Conservation (phyloP, 2,329 filamentous ascomycete species). For the Calonectria hawksworthii region DNA sequence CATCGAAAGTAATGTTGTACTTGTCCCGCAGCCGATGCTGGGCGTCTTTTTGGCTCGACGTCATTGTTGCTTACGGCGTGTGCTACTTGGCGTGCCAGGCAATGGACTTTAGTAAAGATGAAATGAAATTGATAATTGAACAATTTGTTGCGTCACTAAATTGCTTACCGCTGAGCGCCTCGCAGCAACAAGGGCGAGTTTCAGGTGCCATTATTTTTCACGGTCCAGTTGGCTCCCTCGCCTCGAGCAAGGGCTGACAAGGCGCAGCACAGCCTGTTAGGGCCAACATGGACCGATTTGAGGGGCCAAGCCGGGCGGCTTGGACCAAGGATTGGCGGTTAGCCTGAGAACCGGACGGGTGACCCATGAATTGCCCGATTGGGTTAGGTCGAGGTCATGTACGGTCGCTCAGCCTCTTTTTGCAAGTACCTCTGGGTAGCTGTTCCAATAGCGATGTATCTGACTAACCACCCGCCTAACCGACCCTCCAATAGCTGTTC, state of each 20-base stretch:
- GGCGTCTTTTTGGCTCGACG: not conserved
- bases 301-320: not conserved
- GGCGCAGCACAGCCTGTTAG: not conserved
- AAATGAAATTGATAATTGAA: not conserved
- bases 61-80: not conserved
- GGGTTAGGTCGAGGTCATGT: too few species aligned
- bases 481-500: too few species aligned
- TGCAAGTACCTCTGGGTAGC: too few species aligned
- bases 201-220: not conserved
- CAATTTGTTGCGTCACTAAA: not conserved
- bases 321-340: too few species aligned
- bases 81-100: not conserved
- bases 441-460: too few species aligned
- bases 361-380: too few species aligned
- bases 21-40: not conserved
- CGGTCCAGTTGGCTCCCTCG: not conserved
- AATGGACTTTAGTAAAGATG: not conserved
- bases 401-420: too few species aligned
- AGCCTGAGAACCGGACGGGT: too few species aligned
- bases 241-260: not conserved
- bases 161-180: not conserved
- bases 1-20: constrained; percentile 9
- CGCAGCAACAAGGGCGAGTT: not conserved
- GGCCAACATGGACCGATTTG: not conserved
- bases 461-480: too few species aligned